These are phyloP conservation scores for Sporothrix pallida DNA, from an alignment of 2,329 filamentous ascomycete species.

Conservation along the genomic window DNA sequence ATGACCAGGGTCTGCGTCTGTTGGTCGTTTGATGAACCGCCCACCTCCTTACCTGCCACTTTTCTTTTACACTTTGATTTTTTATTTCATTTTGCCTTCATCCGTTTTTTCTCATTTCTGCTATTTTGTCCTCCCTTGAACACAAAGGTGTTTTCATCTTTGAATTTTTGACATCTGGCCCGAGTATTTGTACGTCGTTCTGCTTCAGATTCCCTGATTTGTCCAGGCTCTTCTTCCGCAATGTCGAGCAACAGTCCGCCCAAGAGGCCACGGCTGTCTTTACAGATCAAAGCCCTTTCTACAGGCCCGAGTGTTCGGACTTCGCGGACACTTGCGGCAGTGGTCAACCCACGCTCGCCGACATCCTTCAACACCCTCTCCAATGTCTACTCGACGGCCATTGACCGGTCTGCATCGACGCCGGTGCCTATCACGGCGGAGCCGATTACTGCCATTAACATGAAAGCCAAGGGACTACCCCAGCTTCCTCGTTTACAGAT, in stretches of 20 bases:
- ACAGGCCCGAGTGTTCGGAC: slow-evolving; percentile 48
- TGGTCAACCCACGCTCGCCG: slow-evolving; percentile 62
- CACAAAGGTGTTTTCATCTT: too few relatives aligned
- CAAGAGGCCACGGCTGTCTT: slow-evolving; percentile 61
- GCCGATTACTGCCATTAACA: slow-evolving; percentile 51
- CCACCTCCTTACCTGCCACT: not conserved
- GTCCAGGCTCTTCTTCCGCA: not conserved
- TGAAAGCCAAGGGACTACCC: slow-evolving; percentile 38
- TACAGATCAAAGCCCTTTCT: slow-evolving; percentile 53
- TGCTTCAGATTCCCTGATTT: too few relatives aligned
- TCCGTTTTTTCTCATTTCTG: not conserved
- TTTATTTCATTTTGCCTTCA: not conserved
- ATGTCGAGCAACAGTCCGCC: slow-evolving; percentile 43
- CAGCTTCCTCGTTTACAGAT: slow-evolving; percentile 36
- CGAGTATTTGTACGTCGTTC: not conserved
- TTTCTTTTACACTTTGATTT: not conserved
- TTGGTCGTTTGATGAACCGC: not conserved
- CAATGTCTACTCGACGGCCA: slow-evolving; percentile 67
- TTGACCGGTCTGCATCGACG: slow-evolving; percentile 63
- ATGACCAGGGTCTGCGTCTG: not conserved
- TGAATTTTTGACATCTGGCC: not conserved
- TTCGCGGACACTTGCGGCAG: slow-evolving; percentile 52
- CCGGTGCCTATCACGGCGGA: slow-evolving; percentile 47
- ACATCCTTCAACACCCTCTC: slow-evolving; percentile 70
- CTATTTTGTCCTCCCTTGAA: too few relatives aligned